Conservation (phyloP, 768 basidiomycete genomes). For the Pleurotus tuoliensis region DNA sequence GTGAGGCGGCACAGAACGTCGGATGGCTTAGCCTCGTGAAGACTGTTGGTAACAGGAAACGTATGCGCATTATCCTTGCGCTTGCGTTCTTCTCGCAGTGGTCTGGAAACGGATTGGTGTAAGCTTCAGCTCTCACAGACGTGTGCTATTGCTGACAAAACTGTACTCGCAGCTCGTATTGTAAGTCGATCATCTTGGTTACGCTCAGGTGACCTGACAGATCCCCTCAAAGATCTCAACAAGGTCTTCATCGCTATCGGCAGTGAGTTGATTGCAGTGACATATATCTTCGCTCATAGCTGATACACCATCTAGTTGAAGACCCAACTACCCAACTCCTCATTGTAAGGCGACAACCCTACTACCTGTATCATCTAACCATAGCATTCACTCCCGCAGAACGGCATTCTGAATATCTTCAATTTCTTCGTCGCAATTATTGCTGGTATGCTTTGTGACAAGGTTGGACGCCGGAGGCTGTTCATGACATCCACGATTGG, state of each 20-base stretch:
- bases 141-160: too few species aligned
- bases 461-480: slow-evolving; percentile 44
- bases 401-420: slow-evolving; percentile 51
- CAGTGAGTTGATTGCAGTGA: slow-evolving; percentile 17
- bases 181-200: not conserved
- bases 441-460: slow-evolving; percentile 46
- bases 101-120: slow-evolving; percentile 53
- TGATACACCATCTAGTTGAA: slow-evolving; percentile 19
- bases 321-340: slow-evolving; percentile 8
- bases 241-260: slow-evolving; percentile 50
- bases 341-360: slow-evolving; percentile 18
- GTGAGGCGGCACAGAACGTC: slow-evolving; percentile 32
- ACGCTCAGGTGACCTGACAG: slow-evolving; percentile 33
- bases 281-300: not conserved
- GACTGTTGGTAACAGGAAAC: slow-evolving; percentile 47
- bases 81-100: slow-evolving; percentile 61
- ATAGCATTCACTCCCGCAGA: slow-evolving; percentile 41
- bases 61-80: slow-evolving; percentile 54
- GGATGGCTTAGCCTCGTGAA: slow-evolving; percentile 44
- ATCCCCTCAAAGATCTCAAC: slow-evolving; percentile 43
- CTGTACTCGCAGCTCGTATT: not conserved
- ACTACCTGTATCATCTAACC: slow-evolving; percentile 2
- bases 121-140: slow-evolving; percentile 27
- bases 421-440: slow-evolving; percentile 51
- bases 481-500: slow-evolving; percentile 40